Percentiles rank a stretch among this genome's conserved stretches.
These are phyloP conservation scores for Fusarium palustre DNA, from an alignment of 2,329 filamentous ascomycete species.

Conservation along the genomic window DNA sequence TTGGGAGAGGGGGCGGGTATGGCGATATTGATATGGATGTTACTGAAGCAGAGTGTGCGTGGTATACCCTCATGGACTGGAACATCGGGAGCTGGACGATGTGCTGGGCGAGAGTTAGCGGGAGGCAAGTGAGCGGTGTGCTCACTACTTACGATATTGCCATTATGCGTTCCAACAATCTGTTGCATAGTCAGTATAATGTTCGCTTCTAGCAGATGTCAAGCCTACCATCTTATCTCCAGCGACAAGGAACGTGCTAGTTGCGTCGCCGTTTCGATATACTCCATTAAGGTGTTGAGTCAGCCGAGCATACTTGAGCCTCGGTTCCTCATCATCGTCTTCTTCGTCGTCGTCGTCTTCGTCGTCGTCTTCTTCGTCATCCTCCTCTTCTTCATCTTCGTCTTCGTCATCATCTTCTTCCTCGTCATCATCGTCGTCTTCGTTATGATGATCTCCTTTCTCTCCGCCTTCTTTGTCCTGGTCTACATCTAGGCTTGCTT, in stretches of 20 bases:
- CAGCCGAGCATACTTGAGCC: slow-evolving; percentile 90
- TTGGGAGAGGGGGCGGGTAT: slow-evolving; percentile 70
- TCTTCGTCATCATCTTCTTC: slow-evolving; percentile 58
- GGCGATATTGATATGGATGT: slow-evolving; percentile 93
- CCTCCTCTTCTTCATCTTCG: slow-evolving; percentile 70
- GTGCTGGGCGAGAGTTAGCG: slow-evolving; percentile 68
- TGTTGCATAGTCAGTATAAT: slow-evolving; percentile 54
- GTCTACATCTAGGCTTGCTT: slow-evolving; percentile 33
- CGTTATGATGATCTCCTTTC: slow-evolving; percentile 38
- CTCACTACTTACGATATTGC: slow-evolving; percentile 81
- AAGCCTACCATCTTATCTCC: slow-evolving; percentile 92
- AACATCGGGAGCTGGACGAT: slow-evolving; percentile 86
- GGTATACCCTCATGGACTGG: slow-evolving; percentile 84
- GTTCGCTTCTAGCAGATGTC: background rate
- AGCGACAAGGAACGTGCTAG: slow-evolving; percentile 87
- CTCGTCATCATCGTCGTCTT: slow-evolving; percentile 41
- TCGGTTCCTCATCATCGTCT: slow-evolving; percentile 88
- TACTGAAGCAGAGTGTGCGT: slow-evolving; percentile 91
- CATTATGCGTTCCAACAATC: slow-evolving; percentile 95
- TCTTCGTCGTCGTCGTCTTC: slow-evolving; percentile 67
- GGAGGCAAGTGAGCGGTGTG: background rate
- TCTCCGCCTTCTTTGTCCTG: slow-evolving; percentile 30
- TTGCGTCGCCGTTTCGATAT: slow-evolving; percentile 95
- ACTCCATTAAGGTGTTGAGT: slow-evolving; percentile 83
- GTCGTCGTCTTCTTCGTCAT: slow-evolving; percentile 71